These are phyloP conservation scores for Hypoxylon sp. DNA, from an alignment of 2,329 filamentous ascomycete genomes.

Conservation along the genomic window DNA sequence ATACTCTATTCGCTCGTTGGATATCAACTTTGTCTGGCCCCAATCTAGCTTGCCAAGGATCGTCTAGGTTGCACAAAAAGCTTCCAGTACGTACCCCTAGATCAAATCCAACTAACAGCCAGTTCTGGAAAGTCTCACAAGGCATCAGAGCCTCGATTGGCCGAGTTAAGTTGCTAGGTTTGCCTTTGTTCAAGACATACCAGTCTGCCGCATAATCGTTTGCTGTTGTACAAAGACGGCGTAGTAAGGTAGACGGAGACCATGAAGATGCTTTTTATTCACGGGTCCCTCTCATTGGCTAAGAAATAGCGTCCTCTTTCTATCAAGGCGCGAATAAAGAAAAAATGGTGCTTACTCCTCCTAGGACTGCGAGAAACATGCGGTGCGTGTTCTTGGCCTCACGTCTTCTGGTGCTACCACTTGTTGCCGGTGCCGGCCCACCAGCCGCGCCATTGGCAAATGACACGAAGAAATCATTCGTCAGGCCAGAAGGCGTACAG, in stretches of 20 bases:
- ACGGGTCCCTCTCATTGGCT: not conserved
- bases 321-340: not conserved
- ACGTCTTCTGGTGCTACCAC: not conserved
- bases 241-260: too few relatives aligned
- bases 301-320: not conserved
- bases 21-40: not conserved
- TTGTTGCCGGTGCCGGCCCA: constrained; percentile 18
- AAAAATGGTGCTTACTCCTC: not conserved
- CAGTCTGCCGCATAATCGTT: not conserved
- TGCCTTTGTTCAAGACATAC: not conserved
- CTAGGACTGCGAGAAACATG: not conserved
- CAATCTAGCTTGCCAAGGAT: not conserved
- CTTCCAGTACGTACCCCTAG: not conserved
- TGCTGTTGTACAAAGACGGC: constrained; percentile 1
- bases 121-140: constrained; percentile 19
- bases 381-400: not conserved
- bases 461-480: constrained; percentile 55
- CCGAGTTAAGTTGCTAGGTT: not conserved
- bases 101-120: constrained; percentile 6
- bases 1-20: constrained; percentile 13
- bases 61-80: not conserved
- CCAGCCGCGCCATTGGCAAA: constrained; percentile 35
- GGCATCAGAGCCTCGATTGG: constrained; percentile 29
- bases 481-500: constrained; percentile 62
- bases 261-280: too few relatives aligned